Conservation (phyloP, 2,329 filamentous ascomycete genomes). For the Zelopaecilomyces penicillatus region DNA sequence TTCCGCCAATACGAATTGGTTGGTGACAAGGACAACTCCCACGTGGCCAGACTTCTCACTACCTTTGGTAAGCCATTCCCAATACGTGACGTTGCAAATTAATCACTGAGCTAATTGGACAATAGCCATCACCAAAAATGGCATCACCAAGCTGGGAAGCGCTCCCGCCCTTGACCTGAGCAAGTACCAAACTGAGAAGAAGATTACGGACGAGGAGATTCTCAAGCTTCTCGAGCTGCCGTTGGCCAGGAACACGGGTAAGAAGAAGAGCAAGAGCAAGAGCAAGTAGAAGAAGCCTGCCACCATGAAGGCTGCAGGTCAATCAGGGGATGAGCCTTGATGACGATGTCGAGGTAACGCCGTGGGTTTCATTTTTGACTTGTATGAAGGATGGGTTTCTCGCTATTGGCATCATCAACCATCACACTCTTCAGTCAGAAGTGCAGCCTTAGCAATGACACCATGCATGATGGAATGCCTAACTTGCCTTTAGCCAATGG, state of each 20-base stretch:
- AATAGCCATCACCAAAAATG: conserved; percentile 93
- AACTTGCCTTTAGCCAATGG: too few relatives aligned
- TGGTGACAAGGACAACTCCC: conserved; percentile 80
- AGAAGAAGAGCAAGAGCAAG: conserved; percentile 88
- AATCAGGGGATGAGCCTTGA: conserved; percentile 22
- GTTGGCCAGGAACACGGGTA: conserved; percentile 76
- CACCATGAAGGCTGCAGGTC: conserved; percentile 34
- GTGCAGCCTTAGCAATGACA: too few relatives aligned
- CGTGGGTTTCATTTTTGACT: not conserved
- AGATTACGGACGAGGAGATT: conserved; percentile 92
- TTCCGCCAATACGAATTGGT: conserved; percentile 94
- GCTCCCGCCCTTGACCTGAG: conserved; percentile 67
- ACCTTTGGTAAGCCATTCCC: conserved; percentile 68
- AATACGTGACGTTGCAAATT: conserved; percentile 6
- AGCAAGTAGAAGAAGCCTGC: conserved; percentile 56
- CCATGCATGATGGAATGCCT: too few relatives aligned
- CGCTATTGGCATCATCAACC: too few relatives aligned
- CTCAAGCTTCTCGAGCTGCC: conserved; percentile 91
- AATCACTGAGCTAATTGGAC: conserved; percentile 2
- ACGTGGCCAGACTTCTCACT: conserved; percentile 80
- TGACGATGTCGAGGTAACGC: conserved; percentile 14
- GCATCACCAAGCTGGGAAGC: conserved; percentile 74
- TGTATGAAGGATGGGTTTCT: not conserved
- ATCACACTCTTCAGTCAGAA: too few relatives aligned
- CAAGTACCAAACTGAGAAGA: conserved; percentile 92